Evolutionary conservation across 1,139 yeast genomes (phyloP), one percentile per base, ranked within the genome.

Genomic region (Tardiomyces digboiensis): DNA sequence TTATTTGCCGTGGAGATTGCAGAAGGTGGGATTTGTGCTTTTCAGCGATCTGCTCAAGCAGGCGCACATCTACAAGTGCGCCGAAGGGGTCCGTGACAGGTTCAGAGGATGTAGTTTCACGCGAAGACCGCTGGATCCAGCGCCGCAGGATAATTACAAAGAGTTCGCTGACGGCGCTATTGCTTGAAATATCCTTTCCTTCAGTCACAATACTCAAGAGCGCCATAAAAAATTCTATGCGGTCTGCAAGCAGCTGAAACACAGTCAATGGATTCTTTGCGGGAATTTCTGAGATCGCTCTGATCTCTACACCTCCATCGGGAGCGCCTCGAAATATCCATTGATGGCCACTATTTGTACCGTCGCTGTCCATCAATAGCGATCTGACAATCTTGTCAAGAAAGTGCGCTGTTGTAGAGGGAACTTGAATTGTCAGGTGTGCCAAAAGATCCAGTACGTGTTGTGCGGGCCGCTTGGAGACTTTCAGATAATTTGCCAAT

Each of bases 291-390:
- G 41, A n/a, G 10, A 44, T 40, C 21, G 39, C 38, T 13, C 54
- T 60, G 8, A 85, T 77, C 42, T 75, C 75, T 1, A 82, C 72
- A 37, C 84, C 64, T 1, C 72, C 75, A 46, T 80, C 74, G 2
- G 76, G 75, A 2, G 81, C 82, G 21, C 66, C 53, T 19, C 61
- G 66, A 51, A 67, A 82, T 16, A 61, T 62, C 85, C 88, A 82
- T 2, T 54, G 51, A 1, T 66, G 26, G 10, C 36, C 43, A 14
- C 45, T 48, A 18, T 42, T 40, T n/a, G 42, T 73, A 50, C 43
- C 78, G 71, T 14, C 33, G 33, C 33, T 26, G 16, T 26, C 67
- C 51, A 1, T 60, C 66, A 36, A 77, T 61, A 10, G 72, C 64
- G 2, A 56, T 46, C 52, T 81, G 86, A 50, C 82, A 64, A 49